Percentiles rank a stretch among this genome's conserved stretches.
Conservation (phyloP, 495 filamentous ascomycete genomes). For the Achaetomiella virescens region DNA sequence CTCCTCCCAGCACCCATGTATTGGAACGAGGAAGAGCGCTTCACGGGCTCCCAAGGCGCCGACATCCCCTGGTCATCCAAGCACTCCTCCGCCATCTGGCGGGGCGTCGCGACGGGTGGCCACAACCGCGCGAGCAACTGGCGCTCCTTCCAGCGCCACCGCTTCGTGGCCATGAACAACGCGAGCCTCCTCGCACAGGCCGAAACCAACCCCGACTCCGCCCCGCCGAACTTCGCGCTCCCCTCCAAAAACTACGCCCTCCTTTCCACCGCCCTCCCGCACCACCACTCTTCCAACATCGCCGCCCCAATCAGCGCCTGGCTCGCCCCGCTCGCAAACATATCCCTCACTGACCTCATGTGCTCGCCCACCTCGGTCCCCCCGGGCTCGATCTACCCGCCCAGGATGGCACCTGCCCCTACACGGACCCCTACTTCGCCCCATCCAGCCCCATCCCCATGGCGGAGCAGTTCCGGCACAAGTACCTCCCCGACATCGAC, state of each 20-base stretch:
- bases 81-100: constrained; percentile 54
- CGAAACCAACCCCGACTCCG: constrained; percentile 20
- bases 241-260: constrained; percentile 35
- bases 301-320: constrained; percentile 29
- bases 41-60: constrained; percentile 51
- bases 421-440: constrained; percentile 45
- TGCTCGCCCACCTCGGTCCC: too few species aligned
- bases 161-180: constrained; percentile 67
- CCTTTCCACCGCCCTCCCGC: constrained; percentile 4
- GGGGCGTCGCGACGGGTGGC: constrained; percentile 65
- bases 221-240: constrained; percentile 30
- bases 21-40: constrained; percentile 62
- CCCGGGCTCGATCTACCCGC: too few species aligned
- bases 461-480: constrained; percentile 54
- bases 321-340: constrained; percentile 33
- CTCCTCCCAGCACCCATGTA: constrained; percentile 75
- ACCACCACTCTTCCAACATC: background rate
- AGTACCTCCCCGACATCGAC: constrained; percentile 62
- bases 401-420: constrained; percentile 33
- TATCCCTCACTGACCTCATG: constrained; percentile 40
- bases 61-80: constrained; percentile 51
- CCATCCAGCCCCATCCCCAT: constrained; percentile 34
- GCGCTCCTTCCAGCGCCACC: constrained; percentile 64
- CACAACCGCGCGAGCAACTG: constrained; percentile 58
- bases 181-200: constrained; percentile 47